These are phyloP conservation scores for Tilletia setariae DNA, from an alignment of 1,284 basidiomycete genomes.

Conservation along the genomic window DNA sequence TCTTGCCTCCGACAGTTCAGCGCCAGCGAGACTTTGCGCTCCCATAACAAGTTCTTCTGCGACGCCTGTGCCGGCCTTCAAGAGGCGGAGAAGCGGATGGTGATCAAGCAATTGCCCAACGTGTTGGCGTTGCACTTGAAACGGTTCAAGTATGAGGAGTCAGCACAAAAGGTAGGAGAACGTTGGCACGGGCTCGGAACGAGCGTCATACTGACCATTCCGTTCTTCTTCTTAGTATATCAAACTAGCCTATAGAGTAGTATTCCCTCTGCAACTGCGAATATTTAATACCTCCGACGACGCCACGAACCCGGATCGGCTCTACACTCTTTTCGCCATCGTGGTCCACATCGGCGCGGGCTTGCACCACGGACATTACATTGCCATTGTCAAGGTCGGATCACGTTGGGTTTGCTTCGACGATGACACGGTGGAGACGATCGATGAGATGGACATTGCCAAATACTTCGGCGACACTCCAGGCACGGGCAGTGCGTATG, in stretches of 20 bases:
- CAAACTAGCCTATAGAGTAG: constrained; percentile 92
- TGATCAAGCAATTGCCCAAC: constrained; percentile 92
- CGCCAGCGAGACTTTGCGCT: constrained; percentile 94
- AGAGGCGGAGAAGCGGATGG: constrained; percentile 98
- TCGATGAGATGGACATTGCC: constrained; percentile 82
- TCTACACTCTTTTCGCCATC: constrained; percentile 91
- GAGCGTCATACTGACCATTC: not conserved
- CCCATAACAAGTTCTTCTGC: constrained; percentile 97
- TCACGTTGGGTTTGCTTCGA: constrained; percentile 85
- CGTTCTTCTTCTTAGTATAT: constrained; percentile 64
- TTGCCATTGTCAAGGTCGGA: constrained; percentile 85
- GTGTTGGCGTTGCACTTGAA: constrained; percentile 92
- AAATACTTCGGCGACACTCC: constrained; percentile 90
- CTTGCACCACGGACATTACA: constrained; percentile 94
- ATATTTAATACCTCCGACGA: constrained; percentile 97
- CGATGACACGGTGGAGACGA: constrained; percentile 82
- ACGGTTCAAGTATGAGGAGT: constrained; percentile 95
- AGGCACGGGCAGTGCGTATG: constrained; percentile 81
- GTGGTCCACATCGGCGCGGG: constrained; percentile 96
- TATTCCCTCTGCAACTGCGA: constrained; percentile 87
- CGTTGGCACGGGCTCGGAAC: too few species aligned
- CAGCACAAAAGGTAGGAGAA: constrained; percentile 59
- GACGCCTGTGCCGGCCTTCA: constrained; percentile 93
- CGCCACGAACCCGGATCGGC: constrained; percentile 73
- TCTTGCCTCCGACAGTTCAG: constrained; percentile 93